phyloP scores from a whole-genome alignment of 371 early-diverging fungal genomes.

The Mucor racemosus region DNA sequence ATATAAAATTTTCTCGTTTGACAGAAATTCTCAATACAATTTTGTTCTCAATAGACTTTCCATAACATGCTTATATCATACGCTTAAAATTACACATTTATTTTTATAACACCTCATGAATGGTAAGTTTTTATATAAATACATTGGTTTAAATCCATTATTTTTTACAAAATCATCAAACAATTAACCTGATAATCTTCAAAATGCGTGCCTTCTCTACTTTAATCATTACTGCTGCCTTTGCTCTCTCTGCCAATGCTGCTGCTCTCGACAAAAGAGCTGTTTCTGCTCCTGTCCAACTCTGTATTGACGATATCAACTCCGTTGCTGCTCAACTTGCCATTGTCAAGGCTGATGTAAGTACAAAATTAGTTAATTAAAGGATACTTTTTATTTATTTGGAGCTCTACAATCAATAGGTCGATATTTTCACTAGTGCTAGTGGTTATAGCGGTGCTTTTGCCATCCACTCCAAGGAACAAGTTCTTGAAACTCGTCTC shows the following conservation, averaged over 20 bases:
- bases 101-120: too few relatives aligned
- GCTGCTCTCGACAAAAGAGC: slow-evolving; percentile 24
- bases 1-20: too few relatives aligned
- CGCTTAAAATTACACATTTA: too few relatives aligned
- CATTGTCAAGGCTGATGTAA: slow-evolving; percentile 19
- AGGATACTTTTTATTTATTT: background rate
- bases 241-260: slow-evolving; percentile 29
- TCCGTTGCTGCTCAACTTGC: slow-evolving; percentile 18
- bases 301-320: background rate
- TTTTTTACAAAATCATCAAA: slow-evolving; percentile 8
- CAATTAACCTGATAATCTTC: background rate
- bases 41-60: too few relatives aligned
- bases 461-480: slow-evolving; percentile 14
- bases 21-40: too few relatives aligned
- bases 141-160: background rate
- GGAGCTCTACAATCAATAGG: background rate
- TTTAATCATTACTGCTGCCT: slow-evolving; percentile 20
- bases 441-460: slow-evolving; percentile 25
- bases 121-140: background rate
- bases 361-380: background rate
- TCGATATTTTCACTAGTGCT: slow-evolving; percentile 21
- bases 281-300: slow-evolving; percentile 18
- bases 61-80: too few relatives aligned
- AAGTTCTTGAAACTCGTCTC: slow-evolving; percentile 17
- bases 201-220: slow-evolving; percentile 24